Base-by-base conservation (phyloP, 2,329 filamentous ascomycete genomes). In the Thermothelomyces thermophilus region DNA sequence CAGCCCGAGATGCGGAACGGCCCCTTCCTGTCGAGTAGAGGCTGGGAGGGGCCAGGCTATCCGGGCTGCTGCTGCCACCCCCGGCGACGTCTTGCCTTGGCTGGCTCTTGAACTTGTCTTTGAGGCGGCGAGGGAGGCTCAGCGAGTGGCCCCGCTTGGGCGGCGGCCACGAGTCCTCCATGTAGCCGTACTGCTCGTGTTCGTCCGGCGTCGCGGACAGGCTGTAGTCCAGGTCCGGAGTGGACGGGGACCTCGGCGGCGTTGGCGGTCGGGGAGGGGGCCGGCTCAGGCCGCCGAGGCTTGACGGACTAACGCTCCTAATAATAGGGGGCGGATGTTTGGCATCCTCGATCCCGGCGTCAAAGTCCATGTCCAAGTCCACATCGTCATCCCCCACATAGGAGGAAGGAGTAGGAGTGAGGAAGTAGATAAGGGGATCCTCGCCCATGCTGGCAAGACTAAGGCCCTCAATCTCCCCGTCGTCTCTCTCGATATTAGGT, bases 221-320 rank as follows among this genome's bases (percentile, higher is more conserved):
- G 28, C 71, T 70, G 49, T 73, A 71, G 34, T 67, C 66, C 22
- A 69, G 61, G 43, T 72, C 69, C 3, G 68, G 69, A 11, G 63
- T 62, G 8, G 62, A 58, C 3, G 65, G 67, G 53, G 60, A 43
- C 62, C 71, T 75, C 52, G 70, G 68, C 3, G 55, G 70, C 6
- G 65, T 64, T 3, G 65, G 64, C 34, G 62, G 60, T 34, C 60
- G 65, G 5, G 71, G 63, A 60, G 73, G 75, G 55, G 67, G 67
- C 19, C 64, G 62, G 48, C 70, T 68, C 14, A 78, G 71, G 3
- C 75, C 74, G 20, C 72, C 73, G 28, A 81, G 73, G 26, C 69
- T 76, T 0, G 77, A 80, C 2, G 77, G 77, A 59, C 76, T 80
- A 52, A 81, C 71, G 56, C 73, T 79, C 53, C 77, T 72, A 46